Base-by-base conservation (phyloP, 163 green algal species). In the Smithsoniella earleae region DNA sequence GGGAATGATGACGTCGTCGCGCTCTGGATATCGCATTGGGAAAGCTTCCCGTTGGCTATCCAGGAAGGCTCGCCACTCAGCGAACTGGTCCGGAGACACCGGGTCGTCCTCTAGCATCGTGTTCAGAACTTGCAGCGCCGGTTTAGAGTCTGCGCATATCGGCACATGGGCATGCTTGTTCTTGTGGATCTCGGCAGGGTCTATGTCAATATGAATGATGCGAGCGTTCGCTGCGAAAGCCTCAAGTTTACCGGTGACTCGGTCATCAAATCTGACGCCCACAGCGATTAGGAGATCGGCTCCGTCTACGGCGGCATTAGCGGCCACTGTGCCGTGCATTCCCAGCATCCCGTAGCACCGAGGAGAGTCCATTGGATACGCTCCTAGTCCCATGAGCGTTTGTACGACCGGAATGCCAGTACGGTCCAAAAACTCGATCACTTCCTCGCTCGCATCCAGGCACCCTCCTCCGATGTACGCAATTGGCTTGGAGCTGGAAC, bases 181-280 rank as follows among this genome's bases (percentile, higher is more conserved):
- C 87, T 99, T 99, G 82, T 89, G 77, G 78, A 99, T 96, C 85
- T 99, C 94, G 0, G 95, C 95, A 0, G 94, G 87, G 83, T 99
- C 95, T 72, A 99, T 95, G 81, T 99, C 95, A 37, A 99, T 90
- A 83, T 99, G 95, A 66, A 98, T 87, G 76, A 99, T 97, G 75
- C 82, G 83, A 6, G 94, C 84, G 31, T 83, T 85, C 46, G 82
- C 78, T 0, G 95, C 95, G 85, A 99, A 99, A 3, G 86, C 79
- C 77, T 98, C 94, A 58, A 99, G 87, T 86, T 96, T 97, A 77
- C 95, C 94, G 0, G 95, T 99, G 58, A 99, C 95, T 49, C 95
- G 92, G 84, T 99, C 95, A 74, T 99, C 95, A 81, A 99, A 99
- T 22, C 95, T 86, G 73, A 97, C 93, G 36, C 95, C 95, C 62